Conservation (phyloP, 1,284 basidiomycete species). For the Sparassis latifolia region DNA sequence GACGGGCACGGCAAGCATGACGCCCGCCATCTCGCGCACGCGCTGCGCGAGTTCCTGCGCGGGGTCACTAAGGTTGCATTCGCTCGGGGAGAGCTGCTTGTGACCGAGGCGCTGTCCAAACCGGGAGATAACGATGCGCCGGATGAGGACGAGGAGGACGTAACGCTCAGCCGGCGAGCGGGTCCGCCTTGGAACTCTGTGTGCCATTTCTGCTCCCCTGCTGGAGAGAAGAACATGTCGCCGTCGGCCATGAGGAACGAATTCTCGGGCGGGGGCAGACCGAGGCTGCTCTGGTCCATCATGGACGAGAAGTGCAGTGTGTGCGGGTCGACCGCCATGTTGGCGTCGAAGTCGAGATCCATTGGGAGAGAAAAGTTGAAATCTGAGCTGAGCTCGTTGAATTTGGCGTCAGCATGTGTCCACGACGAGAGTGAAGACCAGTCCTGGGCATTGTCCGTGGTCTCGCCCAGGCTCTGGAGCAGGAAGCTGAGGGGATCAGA, state of each 20-base stretch:
- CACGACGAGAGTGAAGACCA: slow-evolving; percentile 35
- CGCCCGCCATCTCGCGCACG: slow-evolving; percentile 53
- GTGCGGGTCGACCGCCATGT: slow-evolving; percentile 55
- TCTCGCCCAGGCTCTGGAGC: slow-evolving; percentile 24
- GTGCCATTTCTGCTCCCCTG: not conserved
- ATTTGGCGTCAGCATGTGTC: slow-evolving; percentile 33
- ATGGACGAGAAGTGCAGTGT: slow-evolving; percentile 47
- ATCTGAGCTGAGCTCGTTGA: slow-evolving; percentile 37
- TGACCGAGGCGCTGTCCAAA: slow-evolving; percentile 25
- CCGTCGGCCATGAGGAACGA: slow-evolving; percentile 11
- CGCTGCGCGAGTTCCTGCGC: slow-evolving; percentile 49
- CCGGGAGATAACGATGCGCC: slow-evolving; percentile 44
- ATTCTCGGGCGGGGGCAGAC: slow-evolving; percentile 8
- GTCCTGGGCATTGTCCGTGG: slow-evolving; percentile 10
- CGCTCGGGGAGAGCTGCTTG: slow-evolving; percentile 19
- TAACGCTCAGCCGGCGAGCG: slow-evolving; percentile 33
- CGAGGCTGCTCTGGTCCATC: slow-evolving; percentile 18
- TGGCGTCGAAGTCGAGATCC: slow-evolving; percentile 48
- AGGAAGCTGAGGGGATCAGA: slow-evolving; percentile 24
- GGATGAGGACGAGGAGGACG: slow-evolving; percentile 45
- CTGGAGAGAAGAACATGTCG: slow-evolving; percentile 3
- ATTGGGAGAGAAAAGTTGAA: slow-evolving; percentile 38
- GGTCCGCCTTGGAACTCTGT: slow-evolving; percentile 9
- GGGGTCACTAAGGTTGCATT: slow-evolving; percentile 30
- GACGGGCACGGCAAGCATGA: slow-evolving; percentile 55